Conservation (phyloP, 805 yeast genomes). For the Maudiozyma bulderi region DNA sequence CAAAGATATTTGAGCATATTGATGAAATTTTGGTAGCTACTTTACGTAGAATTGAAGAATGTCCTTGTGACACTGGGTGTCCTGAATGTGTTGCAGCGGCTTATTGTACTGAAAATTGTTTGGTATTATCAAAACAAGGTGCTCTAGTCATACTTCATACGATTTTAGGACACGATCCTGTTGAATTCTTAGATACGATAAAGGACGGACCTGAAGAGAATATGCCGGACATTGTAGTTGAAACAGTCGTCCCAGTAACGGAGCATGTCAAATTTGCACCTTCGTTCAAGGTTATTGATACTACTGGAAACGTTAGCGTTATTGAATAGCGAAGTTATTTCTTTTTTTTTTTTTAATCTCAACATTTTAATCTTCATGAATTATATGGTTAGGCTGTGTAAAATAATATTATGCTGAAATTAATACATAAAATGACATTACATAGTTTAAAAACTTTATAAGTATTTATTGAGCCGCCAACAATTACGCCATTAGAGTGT, state of each 20-base stretch:
- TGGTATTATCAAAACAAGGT: constrained; percentile 83
- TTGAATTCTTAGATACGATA: constrained; percentile 26
- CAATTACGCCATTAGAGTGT: constrained; percentile 56
- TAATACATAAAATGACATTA: no score
- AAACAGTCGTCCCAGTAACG: constrained; percentile 52
- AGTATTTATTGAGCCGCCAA: no score
- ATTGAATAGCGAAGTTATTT: not conserved
- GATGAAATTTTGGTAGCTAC: constrained; percentile 58
- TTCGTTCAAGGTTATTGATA: constrained; percentile 48
- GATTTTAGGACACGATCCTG: constrained; percentile 44
- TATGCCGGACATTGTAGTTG: constrained; percentile 59
- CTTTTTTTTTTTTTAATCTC: not conserved
- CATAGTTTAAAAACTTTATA: no score
- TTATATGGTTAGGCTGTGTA: not conserved
- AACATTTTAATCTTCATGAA: not conserved
- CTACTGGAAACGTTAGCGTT: constrained; percentile 5
- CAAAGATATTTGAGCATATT: constrained; percentile 70
- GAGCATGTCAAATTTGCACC: constrained; percentile 50
- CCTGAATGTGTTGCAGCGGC: constrained; percentile 82
- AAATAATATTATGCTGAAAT: not conserved
- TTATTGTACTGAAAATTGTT: constrained; percentile 68
- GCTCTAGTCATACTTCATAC: constrained; percentile 58
- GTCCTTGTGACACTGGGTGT: constrained; percentile 60
- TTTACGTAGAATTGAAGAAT: constrained; percentile 45
- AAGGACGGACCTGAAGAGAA: constrained; percentile 69